Evolutionary conservation across 495 filamentous ascomycete species (phyloP).

Genomic region (Xylaria telfairii): DNA sequence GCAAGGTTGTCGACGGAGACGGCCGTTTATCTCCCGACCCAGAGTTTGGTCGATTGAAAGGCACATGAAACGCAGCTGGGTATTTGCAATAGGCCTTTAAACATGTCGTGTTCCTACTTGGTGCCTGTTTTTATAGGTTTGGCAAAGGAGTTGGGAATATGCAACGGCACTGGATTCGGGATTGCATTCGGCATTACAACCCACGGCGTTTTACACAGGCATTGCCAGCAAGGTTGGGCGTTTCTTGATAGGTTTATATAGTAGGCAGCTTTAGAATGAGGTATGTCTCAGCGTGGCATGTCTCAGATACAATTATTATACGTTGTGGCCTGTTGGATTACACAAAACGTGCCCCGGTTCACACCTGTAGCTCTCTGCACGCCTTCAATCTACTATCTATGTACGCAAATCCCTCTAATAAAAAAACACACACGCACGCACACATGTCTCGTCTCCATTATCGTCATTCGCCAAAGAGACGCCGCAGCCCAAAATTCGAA

Average conservation of each 20-base stretch:
- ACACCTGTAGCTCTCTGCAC: conserved; percentile 10
- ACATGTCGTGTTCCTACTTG: not conserved
- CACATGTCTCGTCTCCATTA: too few species aligned
- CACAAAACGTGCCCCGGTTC: not conserved
- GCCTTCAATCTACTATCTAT: conserved; percentile 3
- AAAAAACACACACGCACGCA: not conserved
- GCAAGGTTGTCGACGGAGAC: conserved; percentile 68
- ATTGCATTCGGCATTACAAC: not conserved
- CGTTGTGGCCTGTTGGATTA: conserved; percentile 12
- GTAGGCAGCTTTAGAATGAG: conserved; percentile 9
- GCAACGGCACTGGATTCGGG: not conserved
- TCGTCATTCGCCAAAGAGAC: conserved; percentile 23
- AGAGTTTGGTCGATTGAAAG: conserved; percentile 42
- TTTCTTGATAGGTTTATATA: not conserved
- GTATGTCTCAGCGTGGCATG: conserved; percentile 9
- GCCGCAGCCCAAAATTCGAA: conserved; percentile 21
- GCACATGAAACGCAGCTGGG: conserved; percentile 18
- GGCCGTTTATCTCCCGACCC: conserved; percentile 25
- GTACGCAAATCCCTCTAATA: conserved; percentile 18
- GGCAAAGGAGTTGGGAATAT: not conserved
- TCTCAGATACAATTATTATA: conserved; percentile 8
- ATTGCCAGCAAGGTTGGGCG: not conserved
- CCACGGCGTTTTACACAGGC: not conserved
- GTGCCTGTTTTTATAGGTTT: not conserved
- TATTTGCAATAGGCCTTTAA: not conserved